These are phyloP conservation scores for Thalassia testudinum DNA, from an alignment of 116 monocot genomes.

Conservation along the genomic window DNA sequence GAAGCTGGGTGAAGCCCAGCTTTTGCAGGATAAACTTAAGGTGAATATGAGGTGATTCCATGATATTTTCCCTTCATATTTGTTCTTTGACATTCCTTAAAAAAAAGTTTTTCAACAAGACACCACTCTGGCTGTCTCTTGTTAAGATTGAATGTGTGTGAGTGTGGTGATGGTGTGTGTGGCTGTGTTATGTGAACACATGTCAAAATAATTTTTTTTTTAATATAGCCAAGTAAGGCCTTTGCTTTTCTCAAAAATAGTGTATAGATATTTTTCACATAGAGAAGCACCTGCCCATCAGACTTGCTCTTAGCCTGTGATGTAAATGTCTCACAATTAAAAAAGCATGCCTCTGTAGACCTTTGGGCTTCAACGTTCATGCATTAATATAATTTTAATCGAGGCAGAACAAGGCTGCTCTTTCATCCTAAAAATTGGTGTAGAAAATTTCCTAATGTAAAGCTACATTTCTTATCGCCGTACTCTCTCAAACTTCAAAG, in stretches of 20 bases:
- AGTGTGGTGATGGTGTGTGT: no score
- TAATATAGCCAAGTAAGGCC: background rate
- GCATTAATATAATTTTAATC: no score
- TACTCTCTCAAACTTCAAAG: no score
- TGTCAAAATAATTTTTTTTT: background rate
- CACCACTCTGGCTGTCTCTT: no score
- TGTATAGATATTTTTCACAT: background rate
- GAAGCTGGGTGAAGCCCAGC: slow-evolving; percentile 38
- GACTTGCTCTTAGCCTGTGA: background rate
- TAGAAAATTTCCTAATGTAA: no score
- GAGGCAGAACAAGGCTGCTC: no score
- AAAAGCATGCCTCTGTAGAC: background rate
- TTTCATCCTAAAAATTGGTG: no score
- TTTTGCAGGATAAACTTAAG: slow-evolving; percentile 49
- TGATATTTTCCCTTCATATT: background rate
- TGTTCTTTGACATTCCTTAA: background rate
- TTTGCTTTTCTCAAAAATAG: background rate
- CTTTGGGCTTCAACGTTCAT: no score
- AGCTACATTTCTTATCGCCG: no score
- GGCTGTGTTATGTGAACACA: no score
- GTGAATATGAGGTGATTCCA: slow-evolving; percentile 10
- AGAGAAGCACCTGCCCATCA: background rate
- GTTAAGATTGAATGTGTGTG: no score
- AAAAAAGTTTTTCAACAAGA: no score
- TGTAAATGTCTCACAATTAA: background rate